phyloP scores from a whole-genome alignment of 2,329 filamentous ascomycete species.

The Fusarium sp. region DNA sequence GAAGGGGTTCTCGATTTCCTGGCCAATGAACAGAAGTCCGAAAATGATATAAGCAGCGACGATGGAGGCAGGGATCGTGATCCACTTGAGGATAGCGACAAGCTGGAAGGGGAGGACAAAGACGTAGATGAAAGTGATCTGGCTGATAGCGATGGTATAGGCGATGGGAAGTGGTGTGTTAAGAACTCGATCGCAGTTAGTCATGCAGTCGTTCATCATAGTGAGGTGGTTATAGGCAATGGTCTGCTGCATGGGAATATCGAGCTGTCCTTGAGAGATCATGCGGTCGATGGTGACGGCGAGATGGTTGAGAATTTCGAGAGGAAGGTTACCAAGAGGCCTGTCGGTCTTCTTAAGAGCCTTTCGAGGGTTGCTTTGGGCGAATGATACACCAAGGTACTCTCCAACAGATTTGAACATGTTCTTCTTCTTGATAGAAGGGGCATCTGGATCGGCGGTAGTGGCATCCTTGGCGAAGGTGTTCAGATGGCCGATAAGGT shows the following conservation, averaged over 20 bases:
- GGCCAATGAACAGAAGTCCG: conserved; percentile 78
- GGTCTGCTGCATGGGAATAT: conserved; percentile 70
- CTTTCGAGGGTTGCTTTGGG: conserved; percentile 83
- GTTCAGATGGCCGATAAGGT: conserved; percentile 78
- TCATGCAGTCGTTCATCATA: conserved; percentile 78
- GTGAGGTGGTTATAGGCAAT: conserved; percentile 71
- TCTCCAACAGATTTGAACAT: conserved; percentile 76
- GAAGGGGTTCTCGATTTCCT: conserved; percentile 88
- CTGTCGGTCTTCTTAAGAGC: conserved; percentile 78
- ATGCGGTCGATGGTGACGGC: conserved; percentile 74
- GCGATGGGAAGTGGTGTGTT: conserved; percentile 86
- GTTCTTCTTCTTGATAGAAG: conserved; percentile 59
- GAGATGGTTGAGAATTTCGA: conserved; percentile 83
- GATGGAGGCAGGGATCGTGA: conserved; percentile 82
- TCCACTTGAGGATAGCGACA: conserved; percentile 72
- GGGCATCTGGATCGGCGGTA: conserved; percentile 54
- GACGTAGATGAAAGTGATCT: conserved; percentile 90
- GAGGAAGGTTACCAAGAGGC: conserved; percentile 84
- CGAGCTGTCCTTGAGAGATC: conserved; percentile 67
- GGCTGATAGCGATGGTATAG: conserved; percentile 86
- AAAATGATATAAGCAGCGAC: conserved; percentile 85
- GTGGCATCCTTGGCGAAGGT: conserved; percentile 76
- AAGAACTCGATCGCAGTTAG: conserved; percentile 81
- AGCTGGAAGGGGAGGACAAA: conserved; percentile 87
- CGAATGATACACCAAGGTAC: conserved; percentile 82